Conservation (phyloP, 1,284 basidiomycete genomes). For the Chondrostereum purpureum region DNA sequence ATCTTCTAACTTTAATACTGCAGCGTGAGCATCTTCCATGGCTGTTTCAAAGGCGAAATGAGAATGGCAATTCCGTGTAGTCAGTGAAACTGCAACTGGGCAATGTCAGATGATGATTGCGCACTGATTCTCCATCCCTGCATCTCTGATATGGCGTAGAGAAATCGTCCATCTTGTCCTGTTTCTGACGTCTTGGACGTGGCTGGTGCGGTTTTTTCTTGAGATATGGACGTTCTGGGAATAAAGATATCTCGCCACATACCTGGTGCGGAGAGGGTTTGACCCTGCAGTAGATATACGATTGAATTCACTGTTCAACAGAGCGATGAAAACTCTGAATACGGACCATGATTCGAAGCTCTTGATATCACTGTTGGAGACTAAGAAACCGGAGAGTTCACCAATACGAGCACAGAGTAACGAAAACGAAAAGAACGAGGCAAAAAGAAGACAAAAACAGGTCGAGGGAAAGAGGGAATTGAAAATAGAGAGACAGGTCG, state of each 20-base stretch:
- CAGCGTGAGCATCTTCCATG: conserved; percentile 98
- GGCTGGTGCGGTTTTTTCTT: conserved; percentile 37
- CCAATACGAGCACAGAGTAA: background rate
- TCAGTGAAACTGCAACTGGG: conserved; percentile 1
- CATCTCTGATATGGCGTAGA: conserved; percentile 92
- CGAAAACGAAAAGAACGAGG: background rate
- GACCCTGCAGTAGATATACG: conserved; percentile 21
- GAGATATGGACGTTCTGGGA: background rate
- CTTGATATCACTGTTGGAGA: conserved; percentile 2
- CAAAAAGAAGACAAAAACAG: conserved; percentile 11
- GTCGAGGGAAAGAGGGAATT: too few relatives aligned
- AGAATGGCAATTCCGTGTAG: conserved; percentile 8
- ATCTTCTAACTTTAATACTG: conserved; percentile 63
- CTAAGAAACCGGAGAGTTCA: background rate
- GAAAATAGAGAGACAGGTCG: conserved; percentile 32
- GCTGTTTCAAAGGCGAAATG: conserved; percentile 37
- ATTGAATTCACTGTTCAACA: conserved; percentile 14
- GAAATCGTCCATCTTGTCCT: conserved; percentile 74
- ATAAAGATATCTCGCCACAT: conserved; percentile 6
- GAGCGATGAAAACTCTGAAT: background rate
- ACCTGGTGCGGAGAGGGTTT: conserved; percentile 32
- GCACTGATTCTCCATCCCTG: conserved; percentile 98
- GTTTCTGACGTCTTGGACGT: conserved; percentile 81
- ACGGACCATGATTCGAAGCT: conserved; percentile 15
- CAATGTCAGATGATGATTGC: conserved; percentile 28